Conservation (phyloP, 2,329 filamentous ascomycete genomes). For the Aureobasidium sp. region DNA sequence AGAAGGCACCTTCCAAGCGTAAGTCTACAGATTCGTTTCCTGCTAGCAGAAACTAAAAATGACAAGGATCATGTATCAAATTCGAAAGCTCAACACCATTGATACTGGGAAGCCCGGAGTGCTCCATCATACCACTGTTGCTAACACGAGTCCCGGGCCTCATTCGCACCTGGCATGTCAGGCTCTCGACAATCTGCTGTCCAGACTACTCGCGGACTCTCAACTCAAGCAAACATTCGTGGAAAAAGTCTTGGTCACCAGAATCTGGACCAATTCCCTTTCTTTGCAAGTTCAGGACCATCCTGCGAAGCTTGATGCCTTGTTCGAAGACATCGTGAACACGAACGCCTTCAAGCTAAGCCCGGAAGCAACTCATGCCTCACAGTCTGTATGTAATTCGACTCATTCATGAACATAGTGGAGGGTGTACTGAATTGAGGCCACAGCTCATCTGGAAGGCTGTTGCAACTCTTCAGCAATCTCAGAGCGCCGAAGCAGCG, state of each 20-base stretch:
- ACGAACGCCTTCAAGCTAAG: constrained; percentile 45
- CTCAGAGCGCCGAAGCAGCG: constrained; percentile 48
- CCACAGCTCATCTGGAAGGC: constrained; percentile 65
- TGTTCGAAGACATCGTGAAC: constrained; percentile 43
- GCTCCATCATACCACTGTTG: not conserved
- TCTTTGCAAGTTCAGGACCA: constrained; percentile 32
- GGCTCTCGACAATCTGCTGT: constrained; percentile 59
- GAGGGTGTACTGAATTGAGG: not conserved
- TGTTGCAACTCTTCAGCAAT: constrained; percentile 53
- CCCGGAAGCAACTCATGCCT: constrained; percentile 56
- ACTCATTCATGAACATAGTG: not conserved
- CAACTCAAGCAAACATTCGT: constrained; percentile 52
- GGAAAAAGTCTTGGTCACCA: constrained; percentile 61
- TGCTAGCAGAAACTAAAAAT: not conserved
- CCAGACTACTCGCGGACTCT: constrained; percentile 41
- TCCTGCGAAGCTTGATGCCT: constrained; percentile 35
- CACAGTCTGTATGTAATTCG: constrained; percentile 44
- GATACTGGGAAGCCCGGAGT: not conserved
- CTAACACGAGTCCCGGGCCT: not conserved
- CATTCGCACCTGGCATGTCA: constrained; percentile 31
- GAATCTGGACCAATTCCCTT: constrained; percentile 58
- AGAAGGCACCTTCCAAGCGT: constrained; percentile 53
- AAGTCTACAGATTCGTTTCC: not conserved
- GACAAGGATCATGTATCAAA: constrained; percentile 55
- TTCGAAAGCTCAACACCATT: constrained; percentile 52